Base-by-base conservation (phyloP, 306 rosid species). In the Luffa acutangula region DNA sequence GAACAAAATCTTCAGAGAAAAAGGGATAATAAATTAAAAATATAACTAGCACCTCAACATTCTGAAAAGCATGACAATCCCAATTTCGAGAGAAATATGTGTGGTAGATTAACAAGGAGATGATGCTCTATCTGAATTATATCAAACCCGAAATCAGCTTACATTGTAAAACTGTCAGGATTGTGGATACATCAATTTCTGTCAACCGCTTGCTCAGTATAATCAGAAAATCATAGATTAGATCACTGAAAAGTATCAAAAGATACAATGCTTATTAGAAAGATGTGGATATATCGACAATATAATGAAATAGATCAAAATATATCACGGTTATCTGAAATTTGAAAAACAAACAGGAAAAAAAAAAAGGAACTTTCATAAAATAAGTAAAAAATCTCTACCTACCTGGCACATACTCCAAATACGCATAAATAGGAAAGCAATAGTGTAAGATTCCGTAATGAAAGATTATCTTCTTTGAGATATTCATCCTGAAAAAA, bases 361-460 rank as follows among this genome's bases (percentile, higher is more conserved):
- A 75, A 36, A 62, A 48, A 7, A 20, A 73, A 49, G 15, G 15
- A 37, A 31, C 39, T 36, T 52, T 3, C 18, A n/a, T 76, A 15
- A 34, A 33, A 36, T 4, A 51, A 46, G 58, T 59, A 25, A 25
- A 25, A 25, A 25, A 25, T 25, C 31, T 25, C 31, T 25, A 57
- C 90, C 14, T 80, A 95, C 97, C 98, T 87, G 46, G 93, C 87
- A 82, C 93, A 95, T 75, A 92, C 97, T 79, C 96, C 98, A 88
- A 91, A 91, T 80, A 90, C 74, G 80, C 86, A 95, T 77, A 95
- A 86, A 83, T 95, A 85, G 52, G 97, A 95, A 33, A 92, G 87
- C 72, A 95, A 83, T 79, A 91, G 97, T 36, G 97, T 88, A 75
- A 95, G 75, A 85, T 95, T 95, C 78, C 93, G 86, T 89, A 95